Percentiles rank a stretch among this genome's conserved stretches.
Evolutionary conservation across 805 yeast species (phyloP).

Genomic region (Wickerhamomyces silvicola): DNA sequence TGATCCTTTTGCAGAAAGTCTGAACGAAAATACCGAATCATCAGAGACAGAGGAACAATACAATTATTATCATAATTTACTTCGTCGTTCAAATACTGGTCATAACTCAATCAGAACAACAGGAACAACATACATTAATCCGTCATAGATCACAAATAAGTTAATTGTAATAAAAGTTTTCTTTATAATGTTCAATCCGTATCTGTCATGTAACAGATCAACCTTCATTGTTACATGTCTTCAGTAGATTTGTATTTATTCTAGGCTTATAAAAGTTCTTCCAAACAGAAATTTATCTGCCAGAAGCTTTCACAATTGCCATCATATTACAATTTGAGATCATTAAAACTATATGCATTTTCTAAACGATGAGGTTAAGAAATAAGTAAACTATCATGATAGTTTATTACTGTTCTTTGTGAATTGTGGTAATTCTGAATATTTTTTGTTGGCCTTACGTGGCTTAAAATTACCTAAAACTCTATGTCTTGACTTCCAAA

Average conservation of each 20-base stretch:
- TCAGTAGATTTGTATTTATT: conserved; percentile 7
- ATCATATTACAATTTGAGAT: no score
- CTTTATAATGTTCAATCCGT: conserved; percentile 14
- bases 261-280: neutral
- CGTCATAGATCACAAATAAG: conserved; percentile 3
- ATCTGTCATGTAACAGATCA: conserved; percentile 16
- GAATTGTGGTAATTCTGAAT: conserved; percentile 35
- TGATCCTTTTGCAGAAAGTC: no score
- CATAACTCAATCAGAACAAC: conserved; percentile 8
- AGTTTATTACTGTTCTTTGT: conserved; percentile 18
- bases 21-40: no score
- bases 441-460: conserved; percentile 30
- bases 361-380: no score
- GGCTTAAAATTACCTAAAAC: conserved; percentile 34
- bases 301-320: neutral
- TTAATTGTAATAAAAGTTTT: neutral
- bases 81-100: no score
- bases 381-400: neutral
- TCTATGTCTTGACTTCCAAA: conserved; percentile 29
- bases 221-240: conserved; percentile 12
- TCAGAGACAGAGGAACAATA: neutral
- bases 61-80: neutral
- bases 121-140: conserved; percentile 11
- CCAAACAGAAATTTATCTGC: neutral
- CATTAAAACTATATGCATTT: no score